These are phyloP conservation scores for Lactifluus rugatus DNA, from an alignment of 768 basidiomycete genomes.

Conservation along the genomic window DNA sequence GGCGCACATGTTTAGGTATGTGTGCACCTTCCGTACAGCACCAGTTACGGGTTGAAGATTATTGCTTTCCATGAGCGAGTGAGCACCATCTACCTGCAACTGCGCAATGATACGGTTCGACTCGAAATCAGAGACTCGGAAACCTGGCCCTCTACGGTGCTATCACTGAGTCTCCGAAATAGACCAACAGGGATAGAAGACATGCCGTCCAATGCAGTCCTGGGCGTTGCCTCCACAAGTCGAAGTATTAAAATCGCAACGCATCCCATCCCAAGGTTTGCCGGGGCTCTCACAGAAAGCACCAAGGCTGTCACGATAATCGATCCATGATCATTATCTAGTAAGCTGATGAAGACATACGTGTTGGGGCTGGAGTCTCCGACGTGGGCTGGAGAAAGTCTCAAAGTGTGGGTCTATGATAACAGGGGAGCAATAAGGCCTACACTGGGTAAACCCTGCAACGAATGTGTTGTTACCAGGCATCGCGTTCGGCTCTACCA, in stretches of 20 bases:
- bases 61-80: constrained; percentile 43
- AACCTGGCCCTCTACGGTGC: constrained; percentile 56
- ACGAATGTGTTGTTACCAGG: constrained; percentile 65
- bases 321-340: background rate
- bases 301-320: constrained; percentile 37
- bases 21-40: constrained; percentile 59
- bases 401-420: constrained; percentile 9
- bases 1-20: constrained; percentile 57
- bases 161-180: constrained; percentile 4
- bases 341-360: constrained; percentile 31
- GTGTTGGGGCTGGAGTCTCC: constrained; percentile 76
- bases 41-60: constrained; percentile 43
- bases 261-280: constrained; percentile 50
- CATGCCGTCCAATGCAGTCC: constrained; percentile 63
- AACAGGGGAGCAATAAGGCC: constrained; percentile 18
- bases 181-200: background rate
- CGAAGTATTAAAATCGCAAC: constrained; percentile 61
- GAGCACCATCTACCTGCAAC: constrained; percentile 59
- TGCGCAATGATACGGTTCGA: constrained; percentile 67
- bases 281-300: constrained; percentile 76
- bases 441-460: constrained; percentile 69
- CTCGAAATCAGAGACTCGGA: constrained; percentile 63
- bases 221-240: constrained; percentile 63
- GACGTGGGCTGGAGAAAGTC: constrained; percentile 48
- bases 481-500: constrained; percentile 50